phyloP scores from a whole-genome alignment of 228 moss, liverwort and hornwort species.

The Sphagnum fallax region DNA sequence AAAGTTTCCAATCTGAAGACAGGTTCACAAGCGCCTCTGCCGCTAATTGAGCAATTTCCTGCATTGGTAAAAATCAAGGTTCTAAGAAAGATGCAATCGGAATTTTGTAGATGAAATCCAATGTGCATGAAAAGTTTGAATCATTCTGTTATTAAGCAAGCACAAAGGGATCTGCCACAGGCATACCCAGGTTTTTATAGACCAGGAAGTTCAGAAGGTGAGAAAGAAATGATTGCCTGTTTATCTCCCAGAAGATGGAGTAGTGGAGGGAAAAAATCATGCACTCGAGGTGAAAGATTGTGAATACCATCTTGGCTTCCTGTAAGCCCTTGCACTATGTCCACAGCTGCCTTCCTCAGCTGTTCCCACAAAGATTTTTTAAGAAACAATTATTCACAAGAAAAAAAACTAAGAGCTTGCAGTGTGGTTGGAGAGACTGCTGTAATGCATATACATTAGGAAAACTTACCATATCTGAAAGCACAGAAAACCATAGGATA shows the following conservation, averaged over 20 bases:
- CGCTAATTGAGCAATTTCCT: slow-evolving; percentile 57
- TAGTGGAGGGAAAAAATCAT: slow-evolving; percentile 50
- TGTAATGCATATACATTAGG: background rate
- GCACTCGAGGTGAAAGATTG: slow-evolving; percentile 39
- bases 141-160: too few species aligned
- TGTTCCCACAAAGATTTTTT: background rate
- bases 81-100: background rate
- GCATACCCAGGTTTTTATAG: too few species aligned
- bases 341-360: slow-evolving; percentile 78
- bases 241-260: slow-evolving; percentile 48
- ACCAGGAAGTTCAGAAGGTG: too few species aligned
- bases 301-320: slow-evolving; percentile 71
- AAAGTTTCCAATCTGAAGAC: slow-evolving; percentile 52
- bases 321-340: slow-evolving; percentile 89
- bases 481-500: too few species aligned
- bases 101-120: background rate
- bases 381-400: background rate
- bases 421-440: background rate
- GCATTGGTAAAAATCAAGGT: slow-evolving; percentile 1
- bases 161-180: too few species aligned
- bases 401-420: background rate
- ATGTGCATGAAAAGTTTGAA: too few species aligned
- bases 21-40: slow-evolving; percentile 86
- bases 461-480: too few species aligned
- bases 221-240: slow-evolving; percentile 8